Conservation (phyloP, 2,329 filamentous ascomycete genomes). For the Rutstroemia sp. region DNA sequence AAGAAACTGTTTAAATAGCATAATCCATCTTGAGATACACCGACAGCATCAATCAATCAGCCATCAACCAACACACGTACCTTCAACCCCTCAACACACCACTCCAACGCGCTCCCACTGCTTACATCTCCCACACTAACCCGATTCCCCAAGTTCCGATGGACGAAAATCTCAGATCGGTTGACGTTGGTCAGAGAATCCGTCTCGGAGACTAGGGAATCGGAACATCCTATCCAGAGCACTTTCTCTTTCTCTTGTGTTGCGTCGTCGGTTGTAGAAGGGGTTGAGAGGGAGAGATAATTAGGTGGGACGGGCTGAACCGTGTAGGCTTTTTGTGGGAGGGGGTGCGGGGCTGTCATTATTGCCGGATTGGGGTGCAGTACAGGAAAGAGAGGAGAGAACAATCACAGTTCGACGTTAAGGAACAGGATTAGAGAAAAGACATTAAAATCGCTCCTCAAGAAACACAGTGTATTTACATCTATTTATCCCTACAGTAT, state of each 20-base stretch:
- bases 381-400: not conserved
- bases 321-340: conserved; percentile 1
- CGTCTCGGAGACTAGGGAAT: conserved; percentile 59
- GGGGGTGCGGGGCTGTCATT: conserved; percentile 1
- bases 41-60: not conserved
- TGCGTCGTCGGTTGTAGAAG: not conserved
- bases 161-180: conserved; percentile 62
- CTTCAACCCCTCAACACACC: conserved; percentile 52
- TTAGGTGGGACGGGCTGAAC: not conserved
- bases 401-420: not conserved
- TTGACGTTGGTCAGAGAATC: conserved; percentile 48
- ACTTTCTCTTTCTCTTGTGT: conserved; percentile 40
- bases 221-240: conserved; percentile 63
- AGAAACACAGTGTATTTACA: too few species aligned
- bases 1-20: too few species aligned
- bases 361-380: not conserved
- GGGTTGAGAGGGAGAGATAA: not conserved
- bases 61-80: conserved; percentile 31
- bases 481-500: too few species aligned
- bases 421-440: not conserved
- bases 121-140: conserved; percentile 53
- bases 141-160: conserved; percentile 65
- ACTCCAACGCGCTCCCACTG: conserved; percentile 55
- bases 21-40: too few species aligned
- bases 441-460: too few species aligned